phyloP scores from a whole-genome alignment of 148 eudicot species.

The Rhododendron ovatum region DNA sequence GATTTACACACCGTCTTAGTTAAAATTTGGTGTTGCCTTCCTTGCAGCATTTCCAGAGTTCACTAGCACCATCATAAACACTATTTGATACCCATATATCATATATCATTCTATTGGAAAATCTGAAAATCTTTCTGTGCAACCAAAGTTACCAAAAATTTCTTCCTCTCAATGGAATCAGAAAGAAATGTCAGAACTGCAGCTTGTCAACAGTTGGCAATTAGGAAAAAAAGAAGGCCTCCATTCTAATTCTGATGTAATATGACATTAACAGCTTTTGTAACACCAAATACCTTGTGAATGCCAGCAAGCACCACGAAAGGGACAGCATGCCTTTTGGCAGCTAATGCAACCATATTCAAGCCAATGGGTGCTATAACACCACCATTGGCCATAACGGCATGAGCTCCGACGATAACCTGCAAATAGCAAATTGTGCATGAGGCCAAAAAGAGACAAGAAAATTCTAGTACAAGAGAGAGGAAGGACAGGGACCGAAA shows the following conservation, averaged over 20 bases:
- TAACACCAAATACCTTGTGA: slow-evolving; percentile 64
- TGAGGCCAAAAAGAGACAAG: background rate
- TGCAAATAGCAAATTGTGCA: slow-evolving; percentile 17
- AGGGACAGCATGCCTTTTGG: slow-evolving; percentile 98
- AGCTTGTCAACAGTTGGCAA: background rate
- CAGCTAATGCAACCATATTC: slow-evolving; percentile 98
- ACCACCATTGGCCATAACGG: slow-evolving; percentile 99
- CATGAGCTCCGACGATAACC: slow-evolving; percentile 99
- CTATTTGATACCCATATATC: too few relatives aligned
- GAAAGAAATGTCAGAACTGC: background rate
- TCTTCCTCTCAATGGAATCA: background rate
- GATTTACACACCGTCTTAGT: background rate
- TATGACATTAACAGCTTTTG: background rate
- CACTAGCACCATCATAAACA: background rate
- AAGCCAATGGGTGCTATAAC: slow-evolving; percentile 94
- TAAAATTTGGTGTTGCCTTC: background rate
- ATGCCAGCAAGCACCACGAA: slow-evolving; percentile 97
- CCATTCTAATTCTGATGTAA: background rate
- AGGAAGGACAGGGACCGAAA: background rate
- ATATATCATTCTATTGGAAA: background rate
- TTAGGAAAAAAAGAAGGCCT: background rate
- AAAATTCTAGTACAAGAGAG: background rate
- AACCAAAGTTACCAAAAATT: background rate
- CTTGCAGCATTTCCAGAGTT: background rate
- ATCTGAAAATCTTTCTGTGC: background rate